Evolutionary conservation across 257 asterid genomes (phyloP), one percentile per base, ranked within the genome.

Genomic region (Penstemon eatonii): DNA sequence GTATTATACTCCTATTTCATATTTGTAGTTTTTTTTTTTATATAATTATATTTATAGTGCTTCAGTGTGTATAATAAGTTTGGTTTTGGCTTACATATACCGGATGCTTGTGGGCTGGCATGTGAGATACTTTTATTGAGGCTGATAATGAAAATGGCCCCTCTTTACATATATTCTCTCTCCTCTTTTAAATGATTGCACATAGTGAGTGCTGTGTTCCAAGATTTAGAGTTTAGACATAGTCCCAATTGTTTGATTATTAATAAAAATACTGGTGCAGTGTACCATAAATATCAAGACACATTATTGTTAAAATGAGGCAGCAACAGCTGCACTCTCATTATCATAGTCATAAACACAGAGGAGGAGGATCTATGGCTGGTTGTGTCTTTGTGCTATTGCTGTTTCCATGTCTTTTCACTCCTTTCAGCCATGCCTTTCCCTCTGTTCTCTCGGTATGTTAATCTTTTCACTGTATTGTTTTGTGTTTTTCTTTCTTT

Each of bases 281-380:
- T 36, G 54, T 61, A 73, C 33, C 33, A 52, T 55, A 66, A 71
- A 76, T 58, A 54, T 69, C 78, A 52, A 61, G 57, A 69, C 62
- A 58, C 67, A 72, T 55, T 44, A 67, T 58, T 43, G 71, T 63
- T 56, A 57, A 59, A 25, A 54, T 50, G 84, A 73, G 77, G 80
- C 69, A 69, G 46, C 36, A 68, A 78, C 69, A 69, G 46, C 36
- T 65, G 55, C 36, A 68, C 15, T 70, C 65, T 38, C 78, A 57
- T 68, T 71, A 69, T 63, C 66, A 12, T 12, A 59, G 70, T 37
- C 66, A 78, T 40, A 79, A 37, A 61, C 75, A 65, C 46, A 79
- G 83, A 76, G 80, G 88, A 57, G 89, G 85, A 79, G 83, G 33
- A 25, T 25, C 88, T 68, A 82, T 91, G 91, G 83, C 87, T 67